phyloP scores from a whole-genome alignment of 805 yeast genomes.

The Kodamaea neixiangensis region DNA sequence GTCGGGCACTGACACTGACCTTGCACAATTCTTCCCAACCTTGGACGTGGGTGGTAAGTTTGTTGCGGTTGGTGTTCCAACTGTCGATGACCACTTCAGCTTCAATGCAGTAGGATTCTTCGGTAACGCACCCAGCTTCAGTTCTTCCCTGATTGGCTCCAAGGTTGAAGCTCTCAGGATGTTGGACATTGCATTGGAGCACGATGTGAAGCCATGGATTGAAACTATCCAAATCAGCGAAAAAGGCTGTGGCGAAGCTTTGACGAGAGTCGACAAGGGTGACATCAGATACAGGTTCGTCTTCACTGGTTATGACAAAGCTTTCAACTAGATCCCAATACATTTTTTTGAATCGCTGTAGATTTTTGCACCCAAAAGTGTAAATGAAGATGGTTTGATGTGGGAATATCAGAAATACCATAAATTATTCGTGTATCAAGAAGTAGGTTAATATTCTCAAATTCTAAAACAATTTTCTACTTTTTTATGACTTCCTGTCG shows the following conservation, averaged over 20 bases:
- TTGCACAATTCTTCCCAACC: slow-evolving; percentile 21
- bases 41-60: slow-evolving; percentile 26
- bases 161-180: slow-evolving; percentile 36
- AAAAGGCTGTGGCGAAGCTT: slow-evolving; percentile 30
- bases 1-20: slow-evolving; percentile 26
- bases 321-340: slow-evolving; percentile 24
- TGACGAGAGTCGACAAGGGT: slow-evolving; percentile 32
- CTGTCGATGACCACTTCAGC: slow-evolving; percentile 20
- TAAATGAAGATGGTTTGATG: too few species aligned
- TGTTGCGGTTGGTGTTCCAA: slow-evolving; percentile 31
- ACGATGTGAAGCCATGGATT: slow-evolving; percentile 34
- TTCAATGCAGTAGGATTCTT: slow-evolving; percentile 25
- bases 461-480: neutral
- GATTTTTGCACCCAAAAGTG: too few species aligned
- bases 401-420: too few species aligned
- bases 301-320: slow-evolving; percentile 54
- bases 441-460: too few species aligned
- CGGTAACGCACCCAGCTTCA: slow-evolving; percentile 26
- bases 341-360: too few species aligned
- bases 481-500: neutral
- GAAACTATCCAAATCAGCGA: slow-evolving; percentile 38
- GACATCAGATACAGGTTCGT: slow-evolving; percentile 53
- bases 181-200: slow-evolving; percentile 39
- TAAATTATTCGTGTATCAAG: too few species aligned
- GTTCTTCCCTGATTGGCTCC: slow-evolving; percentile 35